phyloP scores from a whole-genome alignment of 108 stramenopile genomes.

The Pseudonitzschia delicatissima region DNA sequence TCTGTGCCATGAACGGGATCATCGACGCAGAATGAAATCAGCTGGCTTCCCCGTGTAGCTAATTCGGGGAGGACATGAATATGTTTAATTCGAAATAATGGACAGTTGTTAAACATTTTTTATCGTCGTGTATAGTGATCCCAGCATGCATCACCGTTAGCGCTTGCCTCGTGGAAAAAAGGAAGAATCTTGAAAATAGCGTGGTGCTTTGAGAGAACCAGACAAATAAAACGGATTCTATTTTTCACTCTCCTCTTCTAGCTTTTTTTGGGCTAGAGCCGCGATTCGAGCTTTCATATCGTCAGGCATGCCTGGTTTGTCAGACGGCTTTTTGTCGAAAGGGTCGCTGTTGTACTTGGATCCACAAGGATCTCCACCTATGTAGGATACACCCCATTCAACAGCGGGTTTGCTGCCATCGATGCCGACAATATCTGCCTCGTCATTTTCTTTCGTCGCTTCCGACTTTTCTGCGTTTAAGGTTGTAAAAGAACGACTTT shows the following conservation, averaged over 20 bases:
- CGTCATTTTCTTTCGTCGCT: neutral
- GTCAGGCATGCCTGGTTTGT: conserved; percentile 46
- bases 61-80: too few relatives aligned
- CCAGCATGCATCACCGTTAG: too few relatives aligned
- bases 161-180: too few relatives aligned
- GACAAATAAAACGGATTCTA: neutral
- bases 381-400: conserved; percentile 16
- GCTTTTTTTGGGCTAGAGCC: conserved; percentile 37
- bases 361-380: conserved; percentile 62
- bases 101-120: too few relatives aligned
- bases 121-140: too few relatives aligned
- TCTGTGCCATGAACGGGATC: too few relatives aligned
- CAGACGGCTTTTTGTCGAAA: conserved; percentile 32
- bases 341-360: conserved; percentile 54
- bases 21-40: too few relatives aligned
- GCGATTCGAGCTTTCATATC: conserved; percentile 55
- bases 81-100: too few relatives aligned
- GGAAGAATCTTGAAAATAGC: too few relatives aligned
- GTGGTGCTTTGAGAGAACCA: too few relatives aligned
- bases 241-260: neutral
- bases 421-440: neutral
- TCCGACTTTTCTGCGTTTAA: neutral
- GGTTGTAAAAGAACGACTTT: neutral
- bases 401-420: neutral
- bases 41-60: too few relatives aligned